A percentile compares a stretch with the other conserved stretches of the same genome.
phyloP scores from a whole-genome alignment of 306 rosid genomes.

The Dicorynia guianensis region DNA sequence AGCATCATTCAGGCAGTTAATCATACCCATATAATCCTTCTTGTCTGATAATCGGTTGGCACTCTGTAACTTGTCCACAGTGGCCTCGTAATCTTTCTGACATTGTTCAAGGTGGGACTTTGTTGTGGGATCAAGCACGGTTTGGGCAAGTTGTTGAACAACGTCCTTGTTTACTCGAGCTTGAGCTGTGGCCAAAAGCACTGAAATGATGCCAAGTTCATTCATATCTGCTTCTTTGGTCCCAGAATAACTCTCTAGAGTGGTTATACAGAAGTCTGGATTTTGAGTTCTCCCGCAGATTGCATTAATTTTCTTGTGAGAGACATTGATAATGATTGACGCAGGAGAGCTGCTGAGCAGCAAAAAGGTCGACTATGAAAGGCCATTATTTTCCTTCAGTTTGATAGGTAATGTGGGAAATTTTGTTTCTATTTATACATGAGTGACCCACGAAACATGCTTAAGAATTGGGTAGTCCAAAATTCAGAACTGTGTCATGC shows the following conservation, averaged over 20 bases:
- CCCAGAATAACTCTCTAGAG: slow-evolving; percentile 1
- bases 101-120: background rate
- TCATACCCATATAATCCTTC: slow-evolving; percentile 23
- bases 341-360: slow-evolving; percentile 10
- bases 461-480: too few species aligned
- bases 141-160: background rate
- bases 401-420: background rate
- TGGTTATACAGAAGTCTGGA: slow-evolving; percentile 5
- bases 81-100: background rate
- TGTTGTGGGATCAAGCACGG: background rate
- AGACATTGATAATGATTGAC: background rate
- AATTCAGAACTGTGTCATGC: slow-evolving; percentile 23
- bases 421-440: background rate
- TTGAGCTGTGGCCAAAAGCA: slow-evolving; percentile 24
- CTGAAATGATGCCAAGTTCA: background rate
- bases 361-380: background rate
- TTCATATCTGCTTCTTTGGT: background rate
- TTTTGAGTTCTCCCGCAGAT: slow-evolving; percentile 8
- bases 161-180: slow-evolving; percentile 20
- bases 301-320: background rate
- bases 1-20: slow-evolving; percentile 19
- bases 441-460: background rate
- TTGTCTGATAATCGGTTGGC: background rate
- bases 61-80: background rate
- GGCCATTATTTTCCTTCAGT: slow-evolving; percentile 12